Percentiles rank a stretch among this genome's conserved stretches.
Evolutionary conservation across 805 yeast species (phyloP).

Genomic region (Nakazawaea peltata): DNA sequence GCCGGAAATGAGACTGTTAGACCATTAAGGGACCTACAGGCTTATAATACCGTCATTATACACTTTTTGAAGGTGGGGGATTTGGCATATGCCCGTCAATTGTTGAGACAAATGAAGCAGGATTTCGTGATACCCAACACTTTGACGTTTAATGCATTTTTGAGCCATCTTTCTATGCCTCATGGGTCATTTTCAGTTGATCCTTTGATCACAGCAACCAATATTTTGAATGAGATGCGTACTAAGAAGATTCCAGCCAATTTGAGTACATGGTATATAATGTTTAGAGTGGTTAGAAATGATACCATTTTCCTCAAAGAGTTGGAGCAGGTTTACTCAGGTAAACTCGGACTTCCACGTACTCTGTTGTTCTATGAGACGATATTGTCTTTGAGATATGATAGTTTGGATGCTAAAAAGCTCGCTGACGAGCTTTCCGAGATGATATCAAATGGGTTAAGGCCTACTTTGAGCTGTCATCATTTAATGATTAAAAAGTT

Average conservation of each 20-base stretch:
- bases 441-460: neutral
- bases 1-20: slow-evolving; percentile 26
- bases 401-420: slow-evolving; percentile 12
- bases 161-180: slow-evolving; percentile 17
- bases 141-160: slow-evolving; percentile 29
- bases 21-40: slow-evolving; percentile 20
- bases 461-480: neutral
- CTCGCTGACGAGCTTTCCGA: neutral
- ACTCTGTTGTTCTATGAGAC: slow-evolving; percentile 15
- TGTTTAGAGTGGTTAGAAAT: slow-evolving; percentile 12
- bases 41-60: slow-evolving; percentile 30
- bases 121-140: slow-evolving; percentile 25
- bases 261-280: slow-evolving; percentile 28
- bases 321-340: slow-evolving; percentile 22
- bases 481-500: neutral
- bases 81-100: slow-evolving; percentile 29
- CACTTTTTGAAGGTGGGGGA: slow-evolving; percentile 30
- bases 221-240: slow-evolving; percentile 25
- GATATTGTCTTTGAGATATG: neutral
- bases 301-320: slow-evolving; percentile 25
- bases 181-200: slow-evolving; percentile 14
- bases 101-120: slow-evolving; percentile 30
- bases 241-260: slow-evolving; percentile 21
- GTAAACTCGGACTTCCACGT: slow-evolving; percentile 21
- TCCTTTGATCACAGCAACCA: slow-evolving; percentile 14